phyloP scores from a whole-genome alignment of 2,329 filamentous ascomycete genomes.

The Epichloe uncinata region DNA sequence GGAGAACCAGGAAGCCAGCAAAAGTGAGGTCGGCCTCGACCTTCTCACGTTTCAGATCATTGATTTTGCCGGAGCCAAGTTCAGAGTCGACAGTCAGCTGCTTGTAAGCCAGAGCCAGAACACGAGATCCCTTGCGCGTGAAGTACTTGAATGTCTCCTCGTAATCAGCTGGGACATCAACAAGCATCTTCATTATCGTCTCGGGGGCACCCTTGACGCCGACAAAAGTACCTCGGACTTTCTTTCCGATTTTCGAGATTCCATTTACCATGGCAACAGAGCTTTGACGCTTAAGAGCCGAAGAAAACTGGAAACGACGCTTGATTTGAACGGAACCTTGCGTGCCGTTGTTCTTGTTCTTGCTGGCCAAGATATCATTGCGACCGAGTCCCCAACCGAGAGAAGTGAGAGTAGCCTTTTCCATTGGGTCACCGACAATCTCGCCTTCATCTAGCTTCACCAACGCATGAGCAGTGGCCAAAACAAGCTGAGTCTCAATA shows the following conservation, averaged over 20 bases:
- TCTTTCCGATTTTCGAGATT: constrained; percentile 60
- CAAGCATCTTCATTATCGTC: constrained; percentile 88
- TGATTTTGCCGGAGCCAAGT: constrained; percentile 71
- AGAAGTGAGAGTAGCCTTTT: constrained; percentile 83
- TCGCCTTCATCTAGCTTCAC: constrained; percentile 96
- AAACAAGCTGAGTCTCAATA: constrained; percentile 77
- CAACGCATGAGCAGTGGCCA: constrained; percentile 87
- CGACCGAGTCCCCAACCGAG: constrained; percentile 88
- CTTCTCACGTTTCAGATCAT: constrained; percentile 85
- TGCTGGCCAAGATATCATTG: constrained; percentile 68
- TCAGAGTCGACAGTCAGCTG: constrained; percentile 73
- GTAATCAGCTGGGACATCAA: constrained; percentile 70
- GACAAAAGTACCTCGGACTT: constrained; percentile 75
- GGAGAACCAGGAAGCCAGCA: constrained; percentile 88
- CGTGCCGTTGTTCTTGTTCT: constrained; percentile 23
- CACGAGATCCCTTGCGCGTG: constrained; percentile 86
- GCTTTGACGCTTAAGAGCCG: constrained; percentile 88
- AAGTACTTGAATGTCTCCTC: constrained; percentile 99
- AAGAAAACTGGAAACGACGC: constrained; percentile 96
- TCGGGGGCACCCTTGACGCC: constrained; percentile 98
- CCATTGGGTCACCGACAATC: constrained; percentile 96
- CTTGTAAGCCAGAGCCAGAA: constrained; percentile 88
- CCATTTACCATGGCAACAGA: constrained; percentile 75
- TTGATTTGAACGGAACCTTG: constrained; percentile 80
- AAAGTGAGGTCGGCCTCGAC: constrained; percentile 77